A percentile compares a stretch with the other conserved stretches of the same genome.
Conservation (phyloP, 306 rosid species). For the Malus fusca region DNA sequence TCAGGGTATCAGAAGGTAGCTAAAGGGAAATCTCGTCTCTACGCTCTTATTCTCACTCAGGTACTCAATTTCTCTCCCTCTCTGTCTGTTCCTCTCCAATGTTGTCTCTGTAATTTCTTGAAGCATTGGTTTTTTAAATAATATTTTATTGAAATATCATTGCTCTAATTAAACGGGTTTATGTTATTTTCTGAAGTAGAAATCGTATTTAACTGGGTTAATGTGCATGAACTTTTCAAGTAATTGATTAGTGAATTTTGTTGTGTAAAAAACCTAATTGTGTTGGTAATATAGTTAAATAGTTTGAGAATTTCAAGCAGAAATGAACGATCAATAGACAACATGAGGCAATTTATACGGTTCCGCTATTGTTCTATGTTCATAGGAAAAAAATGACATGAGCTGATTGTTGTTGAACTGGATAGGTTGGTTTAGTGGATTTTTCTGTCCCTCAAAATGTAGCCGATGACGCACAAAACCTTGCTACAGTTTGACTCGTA, state of each 20-base stretch:
- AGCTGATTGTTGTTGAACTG: too few species aligned
- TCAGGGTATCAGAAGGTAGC: constrained; percentile 84
- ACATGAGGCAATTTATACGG: too few species aligned
- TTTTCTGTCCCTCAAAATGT: too few species aligned
- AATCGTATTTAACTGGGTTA: not conserved
- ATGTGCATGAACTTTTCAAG: not conserved
- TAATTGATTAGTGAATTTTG: not conserved
- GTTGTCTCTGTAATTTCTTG: not conserved
- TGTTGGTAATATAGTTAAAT: not conserved
- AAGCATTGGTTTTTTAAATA: not conserved
- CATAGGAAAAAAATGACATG: too few species aligned
- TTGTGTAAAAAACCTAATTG: not conserved
- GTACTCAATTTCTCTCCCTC: constrained; percentile 19
- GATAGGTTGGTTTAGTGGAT: too few species aligned
- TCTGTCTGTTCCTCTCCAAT: not conserved
- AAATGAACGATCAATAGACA: not conserved
- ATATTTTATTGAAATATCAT: not conserved
- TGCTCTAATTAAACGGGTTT: not conserved
- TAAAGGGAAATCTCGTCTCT: constrained; percentile 54
- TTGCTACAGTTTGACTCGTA: too few species aligned
- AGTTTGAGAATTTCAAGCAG: not conserved
- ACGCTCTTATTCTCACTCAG: constrained; percentile 40
- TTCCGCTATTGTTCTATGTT: too few species aligned
- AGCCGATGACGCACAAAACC: too few species aligned
- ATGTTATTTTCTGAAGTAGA: not conserved